Conservation (phyloP, 2,329 filamentous ascomycete species). For the Neopestalotiopsis rosae region DNA sequence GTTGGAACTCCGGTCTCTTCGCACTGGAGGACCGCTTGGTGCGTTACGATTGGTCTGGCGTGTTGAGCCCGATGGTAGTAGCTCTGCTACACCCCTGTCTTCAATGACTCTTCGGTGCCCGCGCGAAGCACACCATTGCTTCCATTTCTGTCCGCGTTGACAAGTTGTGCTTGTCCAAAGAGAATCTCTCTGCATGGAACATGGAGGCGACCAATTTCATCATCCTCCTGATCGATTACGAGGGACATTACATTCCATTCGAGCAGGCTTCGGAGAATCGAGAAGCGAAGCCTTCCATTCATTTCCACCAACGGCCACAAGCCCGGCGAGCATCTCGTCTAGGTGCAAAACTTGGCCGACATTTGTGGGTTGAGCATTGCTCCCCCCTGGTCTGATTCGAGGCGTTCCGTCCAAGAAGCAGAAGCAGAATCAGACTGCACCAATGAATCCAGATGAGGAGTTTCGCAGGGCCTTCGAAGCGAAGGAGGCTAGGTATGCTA, state of each 20-base stretch:
- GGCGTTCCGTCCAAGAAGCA: not conserved
- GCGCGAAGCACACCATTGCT: too few relatives aligned
- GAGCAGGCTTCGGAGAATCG: slow-evolving; percentile 55
- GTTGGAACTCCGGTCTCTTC: slow-evolving; percentile 85
- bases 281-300: slow-evolving; percentile 34
- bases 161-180: slow-evolving; percentile 75
- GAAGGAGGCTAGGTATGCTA: slow-evolving; percentile 10
- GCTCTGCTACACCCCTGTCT: not conserved
- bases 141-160: slow-evolving; percentile 61
- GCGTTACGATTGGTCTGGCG: slow-evolving; percentile 64
- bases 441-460: not conserved
- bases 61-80: slow-evolving; percentile 63
- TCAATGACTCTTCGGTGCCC: too few relatives aligned
- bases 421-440: too few relatives aligned
- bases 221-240: slow-evolving; percentile 72
- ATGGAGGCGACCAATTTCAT: slow-evolving; percentile 71
- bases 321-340: too few relatives aligned
- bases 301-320: too few relatives aligned
- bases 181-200: slow-evolving; percentile 80
- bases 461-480: not conserved
- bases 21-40: slow-evolving; percentile 76
- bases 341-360: too few relatives aligned
- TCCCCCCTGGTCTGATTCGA: too few relatives aligned
- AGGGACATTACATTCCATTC: slow-evolving; percentile 64
- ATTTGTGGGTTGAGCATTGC: too few relatives aligned